phyloP scores from a whole-genome alignment of 305 asterid species.

The Stenogyne calaminthoides region DNA sequence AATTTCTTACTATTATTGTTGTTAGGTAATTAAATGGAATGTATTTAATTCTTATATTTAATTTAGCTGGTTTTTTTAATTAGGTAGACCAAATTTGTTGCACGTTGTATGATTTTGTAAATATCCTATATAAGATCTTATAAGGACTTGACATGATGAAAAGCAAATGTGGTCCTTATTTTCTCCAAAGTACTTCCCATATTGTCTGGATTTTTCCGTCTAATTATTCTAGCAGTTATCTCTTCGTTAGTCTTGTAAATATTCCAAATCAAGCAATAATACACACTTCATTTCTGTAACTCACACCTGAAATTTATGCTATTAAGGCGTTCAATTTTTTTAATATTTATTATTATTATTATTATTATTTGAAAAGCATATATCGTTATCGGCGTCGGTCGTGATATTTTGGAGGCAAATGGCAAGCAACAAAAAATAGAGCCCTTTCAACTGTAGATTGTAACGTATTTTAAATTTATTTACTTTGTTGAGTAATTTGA shows the following conservation, averaged over 20 bases:
- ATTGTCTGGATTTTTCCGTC: conserved; percentile 26
- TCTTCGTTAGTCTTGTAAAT: conserved; percentile 29
- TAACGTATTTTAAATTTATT: no score
- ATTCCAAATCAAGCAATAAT: conserved; percentile 21
- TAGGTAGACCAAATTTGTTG: neutral
- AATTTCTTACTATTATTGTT: neutral
- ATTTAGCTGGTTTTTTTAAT: neutral
- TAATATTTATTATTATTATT: no score
- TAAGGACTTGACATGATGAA: conserved; percentile 23
- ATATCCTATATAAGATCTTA: conserved; percentile 10
- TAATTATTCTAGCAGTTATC: conserved; percentile 32
- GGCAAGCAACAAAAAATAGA: no score
- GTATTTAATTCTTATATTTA: neutral
- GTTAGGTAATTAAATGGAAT: neutral
- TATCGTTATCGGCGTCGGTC: no score
- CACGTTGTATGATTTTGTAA: neutral
- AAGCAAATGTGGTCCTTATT: conserved; percentile 29
- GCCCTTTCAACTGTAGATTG: no score
- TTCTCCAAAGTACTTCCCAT: conserved; percentile 10
- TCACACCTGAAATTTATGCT: conserved; percentile 15
- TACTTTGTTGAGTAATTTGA: no score
- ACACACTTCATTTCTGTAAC: conserved; percentile 7
- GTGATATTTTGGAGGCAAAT: no score
- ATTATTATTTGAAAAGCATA: no score
- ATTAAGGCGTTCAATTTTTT: no score